Percentiles rank a stretch among this genome's conserved stretches.
These are phyloP conservation scores for Gossypioides kirkii DNA, from an alignment of 345 rosid species.

Conservation along the genomic window DNA sequence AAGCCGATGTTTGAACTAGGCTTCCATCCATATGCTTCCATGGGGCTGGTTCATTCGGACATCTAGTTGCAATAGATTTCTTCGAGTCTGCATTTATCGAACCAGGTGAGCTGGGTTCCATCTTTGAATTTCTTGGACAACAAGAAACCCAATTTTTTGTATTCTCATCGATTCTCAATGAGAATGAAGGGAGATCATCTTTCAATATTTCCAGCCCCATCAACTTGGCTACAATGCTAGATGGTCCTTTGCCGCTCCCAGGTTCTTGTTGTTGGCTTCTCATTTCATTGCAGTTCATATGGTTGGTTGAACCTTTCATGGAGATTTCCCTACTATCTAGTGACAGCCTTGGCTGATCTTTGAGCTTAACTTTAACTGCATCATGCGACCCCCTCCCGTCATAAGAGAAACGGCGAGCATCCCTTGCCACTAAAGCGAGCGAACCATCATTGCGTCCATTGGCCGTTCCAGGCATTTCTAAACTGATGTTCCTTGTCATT, in stretches of 20 bases:
- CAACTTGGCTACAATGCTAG: conserved; percentile 75
- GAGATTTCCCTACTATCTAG: conserved; percentile 70
- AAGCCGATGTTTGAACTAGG: conserved; percentile 37
- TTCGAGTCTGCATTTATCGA: conserved; percentile 37
- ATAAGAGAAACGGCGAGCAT: conserved; percentile 76
- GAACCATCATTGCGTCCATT: conserved; percentile 35
- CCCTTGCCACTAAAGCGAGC: conserved; percentile 36
- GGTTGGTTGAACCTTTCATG: conserved; percentile 33
- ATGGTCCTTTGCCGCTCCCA: conserved; percentile 49
- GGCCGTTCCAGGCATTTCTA: conserved; percentile 29
- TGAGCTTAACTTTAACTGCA: conserved; percentile 49
- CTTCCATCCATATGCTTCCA: conserved; percentile 58
- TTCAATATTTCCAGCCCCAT: conserved; percentile 78
- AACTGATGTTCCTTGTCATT: conserved; percentile 35
- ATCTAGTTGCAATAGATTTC: conserved; percentile 42
- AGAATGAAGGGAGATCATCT: conserved; percentile 22
- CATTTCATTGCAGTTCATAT: conserved; percentile 22
- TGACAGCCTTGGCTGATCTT: conserved; percentile 83
- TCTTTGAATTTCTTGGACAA: conserved; percentile 45
- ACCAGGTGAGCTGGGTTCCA: conserved; percentile 39
- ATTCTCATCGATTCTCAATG: conserved; percentile 29
- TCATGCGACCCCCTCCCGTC: conserved; percentile 70
- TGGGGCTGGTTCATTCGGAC: conserved; percentile 61
- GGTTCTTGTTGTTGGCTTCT: conserved; percentile 41
- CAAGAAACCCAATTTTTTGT: conserved; percentile 33